A percentile compares a stretch with the other conserved stretches of the same genome.
phyloP scores from a whole-genome alignment of 352 stramenopile species.

The Globisporangium nodosum region DNA sequence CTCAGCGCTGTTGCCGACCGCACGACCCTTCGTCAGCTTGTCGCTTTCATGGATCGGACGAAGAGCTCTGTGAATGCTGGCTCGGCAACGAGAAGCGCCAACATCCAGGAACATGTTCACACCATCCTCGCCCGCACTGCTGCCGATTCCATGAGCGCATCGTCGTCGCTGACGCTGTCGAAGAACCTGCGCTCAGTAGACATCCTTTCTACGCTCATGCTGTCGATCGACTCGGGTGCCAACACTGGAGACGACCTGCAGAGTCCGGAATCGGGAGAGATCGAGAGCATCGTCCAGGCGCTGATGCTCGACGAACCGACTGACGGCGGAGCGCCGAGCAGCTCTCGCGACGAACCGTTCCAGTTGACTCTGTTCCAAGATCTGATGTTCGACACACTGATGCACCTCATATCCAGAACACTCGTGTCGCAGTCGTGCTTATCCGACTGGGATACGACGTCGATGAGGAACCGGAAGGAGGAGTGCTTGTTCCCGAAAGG shows the following conservation, averaged over 20 bases:
- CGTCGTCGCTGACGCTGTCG: constrained; percentile 33
- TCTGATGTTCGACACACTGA: constrained; percentile 66
- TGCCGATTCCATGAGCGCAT: constrained; percentile 33
- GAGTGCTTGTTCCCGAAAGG: constrained; percentile 67
- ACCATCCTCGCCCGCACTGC: constrained; percentile 57
- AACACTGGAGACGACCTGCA: background rate
- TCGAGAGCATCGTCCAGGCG: constrained; percentile 21
- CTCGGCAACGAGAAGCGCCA: background rate
- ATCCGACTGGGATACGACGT: constrained; percentile 41
- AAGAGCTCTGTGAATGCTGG: constrained; percentile 1
- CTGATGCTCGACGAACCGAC: constrained; percentile 13
- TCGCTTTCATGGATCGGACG: constrained; percentile 35
- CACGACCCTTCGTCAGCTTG: constrained; percentile 61
- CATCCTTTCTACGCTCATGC: constrained; percentile 45
- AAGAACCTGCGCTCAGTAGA: constrained; percentile 44
- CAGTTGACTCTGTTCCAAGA: constrained; percentile 40
- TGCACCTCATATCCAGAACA: constrained; percentile 71
- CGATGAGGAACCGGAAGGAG: constrained; percentile 25
- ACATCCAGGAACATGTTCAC: constrained; percentile 33
- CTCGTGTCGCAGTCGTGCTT: constrained; percentile 32
- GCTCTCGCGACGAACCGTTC: constrained; percentile 2
- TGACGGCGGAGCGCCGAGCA: background rate
- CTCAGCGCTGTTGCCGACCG: constrained; percentile 58
- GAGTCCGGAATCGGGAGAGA: background rate
- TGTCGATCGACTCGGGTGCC: constrained; percentile 38